A percentile compares a stretch with the other conserved stretches of the same genome.
Evolutionary conservation across 1,139 yeast genomes (phyloP).

Genomic region (Geotrichum candidum): DNA sequence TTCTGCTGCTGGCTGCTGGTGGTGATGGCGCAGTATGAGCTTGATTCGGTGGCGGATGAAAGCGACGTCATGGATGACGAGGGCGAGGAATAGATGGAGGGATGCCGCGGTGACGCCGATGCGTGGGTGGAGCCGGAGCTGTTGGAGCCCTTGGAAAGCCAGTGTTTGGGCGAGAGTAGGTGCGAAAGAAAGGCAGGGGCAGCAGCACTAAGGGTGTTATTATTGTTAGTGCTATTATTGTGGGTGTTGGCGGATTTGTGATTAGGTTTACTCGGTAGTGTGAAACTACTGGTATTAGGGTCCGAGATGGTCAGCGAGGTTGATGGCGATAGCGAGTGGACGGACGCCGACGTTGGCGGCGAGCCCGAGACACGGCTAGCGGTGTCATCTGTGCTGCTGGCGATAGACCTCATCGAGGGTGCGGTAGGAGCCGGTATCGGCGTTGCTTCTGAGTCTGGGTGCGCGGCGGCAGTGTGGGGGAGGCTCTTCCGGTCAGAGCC

Average conservation of each 20-base stretch:
- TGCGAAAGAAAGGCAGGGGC: neutral
- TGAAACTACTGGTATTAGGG: neutral
- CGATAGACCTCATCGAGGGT: no score
- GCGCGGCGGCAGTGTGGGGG: neutral
- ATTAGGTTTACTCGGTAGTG: neutral
- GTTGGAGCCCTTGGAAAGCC: conserved; percentile 3
- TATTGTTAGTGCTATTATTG: neutral
- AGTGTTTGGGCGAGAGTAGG: conserved; percentile 10
- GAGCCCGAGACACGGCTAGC: neutral
- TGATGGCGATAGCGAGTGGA: conserved; percentile 9
- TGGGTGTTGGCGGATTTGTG: neutral
- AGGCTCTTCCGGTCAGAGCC: conserved; percentile 7
- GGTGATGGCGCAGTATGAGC: conserved; percentile 10
- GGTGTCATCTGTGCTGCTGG: conserved; percentile 40
- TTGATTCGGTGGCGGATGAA: conserved; percentile 1
- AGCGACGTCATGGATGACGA: conserved; percentile 8
- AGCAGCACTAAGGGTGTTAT: neutral
- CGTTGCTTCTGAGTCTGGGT: conserved; percentile 36
- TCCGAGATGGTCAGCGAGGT: conserved; percentile 7
- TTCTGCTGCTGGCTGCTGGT: neutral
- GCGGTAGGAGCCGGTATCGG: conserved; percentile 40
- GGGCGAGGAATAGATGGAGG: conserved; percentile 7
- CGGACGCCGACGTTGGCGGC: neutral
- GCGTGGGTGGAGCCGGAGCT: neutral
- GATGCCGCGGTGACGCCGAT: conserved; percentile 1